A percentile compares a stretch with the other conserved stretches of the same genome.
Evolutionary conservation across 139 green algal species (phyloP).

Genomic region (Tetraselmis striata): DNA sequence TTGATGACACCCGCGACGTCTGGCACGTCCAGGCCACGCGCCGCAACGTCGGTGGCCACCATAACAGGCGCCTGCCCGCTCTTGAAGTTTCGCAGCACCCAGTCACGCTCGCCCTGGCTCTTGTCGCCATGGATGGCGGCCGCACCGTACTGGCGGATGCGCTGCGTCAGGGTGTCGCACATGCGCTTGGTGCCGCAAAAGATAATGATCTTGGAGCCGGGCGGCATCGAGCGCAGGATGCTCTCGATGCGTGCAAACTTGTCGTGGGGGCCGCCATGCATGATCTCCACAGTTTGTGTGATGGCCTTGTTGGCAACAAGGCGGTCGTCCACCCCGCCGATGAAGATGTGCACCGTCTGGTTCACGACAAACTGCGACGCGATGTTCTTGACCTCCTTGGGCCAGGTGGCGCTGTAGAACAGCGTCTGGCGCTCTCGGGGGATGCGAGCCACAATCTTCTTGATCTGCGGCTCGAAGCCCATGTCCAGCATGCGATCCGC

Average conservation of each 20-base stretch:
- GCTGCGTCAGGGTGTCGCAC: slow-evolving; percentile 75
- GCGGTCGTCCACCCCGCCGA: slow-evolving; percentile 82
- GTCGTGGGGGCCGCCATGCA: slow-evolving; percentile 35
- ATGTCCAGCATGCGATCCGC: slow-evolving; percentile 71
- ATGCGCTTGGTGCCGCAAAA: slow-evolving; percentile 90
- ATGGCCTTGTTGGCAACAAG: slow-evolving; percentile 88
- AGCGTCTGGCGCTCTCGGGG: slow-evolving; percentile 77
- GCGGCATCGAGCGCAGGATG: slow-evolving; percentile 57
- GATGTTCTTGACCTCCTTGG: slow-evolving; percentile 80
- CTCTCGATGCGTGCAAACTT: slow-evolving; percentile 59
- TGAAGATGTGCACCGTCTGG: slow-evolving; percentile 78
- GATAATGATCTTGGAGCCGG: slow-evolving; percentile 71
- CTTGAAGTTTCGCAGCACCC: slow-evolving; percentile 58
- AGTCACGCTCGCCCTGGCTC: slow-evolving; percentile 86
- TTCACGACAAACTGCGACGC: slow-evolving; percentile 73
- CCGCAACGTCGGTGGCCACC: slow-evolving; percentile 63
- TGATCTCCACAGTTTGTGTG: slow-evolving; percentile 61
- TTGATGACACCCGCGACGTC: slow-evolving; percentile 80
- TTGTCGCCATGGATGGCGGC: slow-evolving; percentile 93
- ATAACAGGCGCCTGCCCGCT: slow-evolving; percentile 41
- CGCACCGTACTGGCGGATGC: slow-evolving; percentile 54
- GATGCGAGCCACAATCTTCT: slow-evolving; percentile 65
- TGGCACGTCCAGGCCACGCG: slow-evolving; percentile 70
- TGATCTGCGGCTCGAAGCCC: slow-evolving; percentile 80
- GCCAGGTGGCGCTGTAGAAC: slow-evolving; percentile 89